phyloP scores from a whole-genome alignment of 176 grass and related monocot genomes.

The Oryza meridionalis region DNA sequence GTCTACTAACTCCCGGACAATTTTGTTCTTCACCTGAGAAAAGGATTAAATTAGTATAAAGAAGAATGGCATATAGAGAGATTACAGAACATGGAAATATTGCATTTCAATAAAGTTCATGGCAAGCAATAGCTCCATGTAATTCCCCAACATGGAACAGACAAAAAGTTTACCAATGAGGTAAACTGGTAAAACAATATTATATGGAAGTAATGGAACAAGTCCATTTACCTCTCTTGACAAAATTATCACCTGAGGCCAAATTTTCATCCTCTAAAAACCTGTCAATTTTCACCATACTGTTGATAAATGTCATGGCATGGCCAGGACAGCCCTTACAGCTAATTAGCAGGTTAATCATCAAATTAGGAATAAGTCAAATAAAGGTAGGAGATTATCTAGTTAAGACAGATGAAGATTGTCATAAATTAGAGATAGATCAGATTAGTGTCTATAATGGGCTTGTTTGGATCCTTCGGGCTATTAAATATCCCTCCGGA shows the following conservation, averaged over 20 bases:
- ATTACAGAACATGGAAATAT: constrained; percentile 25
- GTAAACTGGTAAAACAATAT: neutral
- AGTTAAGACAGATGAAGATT: too few species aligned
- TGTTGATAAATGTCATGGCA: neutral
- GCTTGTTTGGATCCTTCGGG: too few species aligned
- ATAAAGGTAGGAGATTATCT: too few species aligned
- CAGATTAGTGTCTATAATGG: too few species aligned
- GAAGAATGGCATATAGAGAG: constrained; percentile 15
- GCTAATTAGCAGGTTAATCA: too few species aligned
- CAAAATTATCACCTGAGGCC: neutral
- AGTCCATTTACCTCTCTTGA: neutral
- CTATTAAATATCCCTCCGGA: too few species aligned
- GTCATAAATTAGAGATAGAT: too few species aligned
- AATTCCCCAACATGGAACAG: neutral
- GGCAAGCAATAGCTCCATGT: neutral
- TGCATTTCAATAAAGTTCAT: constrained; percentile 13
- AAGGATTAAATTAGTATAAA: constrained; percentile 27
- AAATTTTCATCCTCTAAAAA: neutral
- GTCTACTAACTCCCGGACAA: constrained; percentile 87
- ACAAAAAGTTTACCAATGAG: neutral
- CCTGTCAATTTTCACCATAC: neutral
- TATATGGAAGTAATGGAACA: neutral
- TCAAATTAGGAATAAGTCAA: too few species aligned
- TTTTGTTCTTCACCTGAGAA: constrained; percentile 93
- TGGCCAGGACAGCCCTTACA: neutral